A percentile compares a stretch with the other conserved stretches of the same genome.
Conservation (phyloP, 208 protist genomes). For the Trypanosoma lewisi region DNA sequence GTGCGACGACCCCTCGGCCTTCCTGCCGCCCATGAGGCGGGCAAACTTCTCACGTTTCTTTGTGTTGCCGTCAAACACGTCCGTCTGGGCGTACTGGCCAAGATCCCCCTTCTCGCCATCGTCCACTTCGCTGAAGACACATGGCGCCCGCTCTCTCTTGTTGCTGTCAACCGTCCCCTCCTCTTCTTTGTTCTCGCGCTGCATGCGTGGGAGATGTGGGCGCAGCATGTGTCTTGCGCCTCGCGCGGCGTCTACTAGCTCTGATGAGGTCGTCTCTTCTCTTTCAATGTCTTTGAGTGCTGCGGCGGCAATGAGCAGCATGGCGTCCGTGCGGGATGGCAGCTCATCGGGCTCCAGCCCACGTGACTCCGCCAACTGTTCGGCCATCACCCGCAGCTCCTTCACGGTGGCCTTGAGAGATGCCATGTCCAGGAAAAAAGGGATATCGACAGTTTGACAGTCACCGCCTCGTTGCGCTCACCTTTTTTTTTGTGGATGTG, state of each 20-base stretch:
- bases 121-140: not conserved
- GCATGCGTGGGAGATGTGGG: conserved; percentile 12
- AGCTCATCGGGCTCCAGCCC: conserved; percentile 16
- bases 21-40: conserved; percentile 79
- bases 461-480: not conserved
- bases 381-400: conserved; percentile 10
- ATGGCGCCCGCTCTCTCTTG: conserved; percentile 6
- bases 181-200: conserved; percentile 11
- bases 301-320: conserved; percentile 38
- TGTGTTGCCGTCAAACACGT: conserved; percentile 51
- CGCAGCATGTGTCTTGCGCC: conserved; percentile 49
- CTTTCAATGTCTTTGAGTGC: conserved; percentile 45
- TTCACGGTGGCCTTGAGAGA: conserved; percentile 17
- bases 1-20: conserved; percentile 28
- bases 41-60: conserved; percentile 75
- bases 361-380: conserved; percentile 12
- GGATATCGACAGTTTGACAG: not conserved
- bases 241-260: conserved; percentile 26
- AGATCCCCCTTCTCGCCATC: conserved; percentile 20
- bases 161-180: not conserved
- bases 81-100: conserved; percentile 66
- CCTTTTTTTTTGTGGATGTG: not conserved
- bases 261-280: conserved; percentile 7
- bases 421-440: too few species aligned
- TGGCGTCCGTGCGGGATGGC: conserved; percentile 24